phyloP scores from a whole-genome alignment of 495 filamentous ascomycete species.

The Aspergillus bridgeri region DNA sequence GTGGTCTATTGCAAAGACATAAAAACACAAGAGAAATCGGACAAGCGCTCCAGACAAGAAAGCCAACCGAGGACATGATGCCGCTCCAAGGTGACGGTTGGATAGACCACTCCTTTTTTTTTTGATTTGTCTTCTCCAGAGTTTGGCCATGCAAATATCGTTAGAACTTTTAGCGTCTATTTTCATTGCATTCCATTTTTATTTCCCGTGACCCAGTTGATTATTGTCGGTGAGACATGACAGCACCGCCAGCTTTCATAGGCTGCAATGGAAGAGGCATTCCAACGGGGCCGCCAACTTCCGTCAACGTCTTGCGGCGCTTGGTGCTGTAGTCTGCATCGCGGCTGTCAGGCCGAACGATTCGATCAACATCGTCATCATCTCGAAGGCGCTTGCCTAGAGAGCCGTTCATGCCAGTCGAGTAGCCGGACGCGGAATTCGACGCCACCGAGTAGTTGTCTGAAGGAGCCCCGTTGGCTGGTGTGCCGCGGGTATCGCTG shows the following conservation, averaged over 20 bases:
- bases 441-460: conserved; percentile 66
- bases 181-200: conserved; percentile 2
- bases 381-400: conserved; percentile 77
- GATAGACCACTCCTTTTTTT: background rate
- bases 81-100: background rate
- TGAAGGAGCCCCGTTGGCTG: conserved; percentile 59
- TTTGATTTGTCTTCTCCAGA: conserved; percentile 4
- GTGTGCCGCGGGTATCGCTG: conserved; percentile 71
- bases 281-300: conserved; percentile 48
- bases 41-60: background rate
- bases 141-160: background rate
- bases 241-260: conserved; percentile 44
- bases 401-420: conserved; percentile 62
- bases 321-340: conserved; percentile 67
- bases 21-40: background rate
- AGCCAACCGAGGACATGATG: background rate
- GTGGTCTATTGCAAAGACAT: background rate
- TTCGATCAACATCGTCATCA: conserved; percentile 70
- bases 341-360: conserved; percentile 64
- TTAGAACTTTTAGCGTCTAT: background rate
- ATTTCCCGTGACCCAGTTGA: background rate
- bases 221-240: conserved; percentile 40
- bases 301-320: conserved; percentile 76
- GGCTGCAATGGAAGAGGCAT: conserved; percentile 38
- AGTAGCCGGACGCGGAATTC: conserved; percentile 53